phyloP scores from a whole-genome alignment of 73 alveolate genomes.

The Tetrahymena thermophila region DNA sequence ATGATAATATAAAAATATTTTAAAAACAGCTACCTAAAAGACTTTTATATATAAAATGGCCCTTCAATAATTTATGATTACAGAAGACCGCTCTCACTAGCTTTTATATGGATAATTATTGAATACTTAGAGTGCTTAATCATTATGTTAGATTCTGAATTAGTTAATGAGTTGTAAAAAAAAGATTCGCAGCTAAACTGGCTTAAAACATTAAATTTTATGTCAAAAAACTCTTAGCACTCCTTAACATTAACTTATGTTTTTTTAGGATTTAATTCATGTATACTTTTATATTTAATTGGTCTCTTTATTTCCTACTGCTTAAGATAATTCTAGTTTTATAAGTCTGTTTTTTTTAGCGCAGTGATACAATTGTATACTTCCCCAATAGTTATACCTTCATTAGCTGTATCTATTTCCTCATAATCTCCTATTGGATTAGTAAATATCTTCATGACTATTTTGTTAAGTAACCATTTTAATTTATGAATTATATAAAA shows the following conservation, averaged over 20 bases:
- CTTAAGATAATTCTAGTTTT: not conserved
- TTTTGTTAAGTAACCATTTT: not conserved
- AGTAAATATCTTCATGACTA: not conserved
- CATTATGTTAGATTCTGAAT: not conserved
- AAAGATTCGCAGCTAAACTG: not conserved
- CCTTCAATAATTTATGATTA: not conserved
- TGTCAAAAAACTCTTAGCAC: not conserved
- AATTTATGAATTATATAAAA: too few species aligned
- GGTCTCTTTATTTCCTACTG: not conserved
- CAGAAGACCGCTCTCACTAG: not conserved
- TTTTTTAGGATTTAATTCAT: not conserved
- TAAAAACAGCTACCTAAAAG: not conserved
- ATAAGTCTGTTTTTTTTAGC: not conserved
- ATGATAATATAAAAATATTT: not conserved
- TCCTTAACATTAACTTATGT: not conserved
- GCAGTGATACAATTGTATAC: not conserved
- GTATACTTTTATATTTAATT: not conserved
- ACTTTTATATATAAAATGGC: not conserved
- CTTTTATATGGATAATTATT: not conserved
- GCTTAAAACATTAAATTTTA: not conserved
- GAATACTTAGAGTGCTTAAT: not conserved
- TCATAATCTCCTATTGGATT: not conserved
- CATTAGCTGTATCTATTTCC: not conserved
- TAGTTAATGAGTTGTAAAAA: too few species aligned
- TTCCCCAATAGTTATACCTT: not conserved